Evolutionary conservation across 306 rosid genomes (phyloP), one percentile per base, ranked within the genome.

Genomic region (Trifolium pratense): DNA sequence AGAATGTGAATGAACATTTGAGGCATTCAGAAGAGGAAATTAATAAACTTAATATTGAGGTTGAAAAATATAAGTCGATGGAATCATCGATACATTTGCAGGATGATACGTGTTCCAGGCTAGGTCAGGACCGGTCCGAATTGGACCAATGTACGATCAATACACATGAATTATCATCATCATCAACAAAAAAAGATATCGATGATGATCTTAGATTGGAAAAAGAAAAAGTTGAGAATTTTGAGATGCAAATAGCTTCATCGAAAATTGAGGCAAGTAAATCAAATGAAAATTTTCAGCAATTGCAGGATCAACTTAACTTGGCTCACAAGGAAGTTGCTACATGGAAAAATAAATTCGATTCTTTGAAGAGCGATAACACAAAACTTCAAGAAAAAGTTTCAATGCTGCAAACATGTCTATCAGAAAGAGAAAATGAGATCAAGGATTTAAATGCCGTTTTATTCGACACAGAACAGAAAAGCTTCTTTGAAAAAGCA

Each of bases 401-500:
- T 48, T 12, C 83, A 23, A 87, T 78, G 83, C 39, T 91, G 74
- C 89, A 79, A 81, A 52, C 58, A 34, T 89, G 83, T 76, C 76
- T 89, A 51, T 56, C 79, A 18, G 98, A 86, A 48, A 76, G 88
- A 56, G 94, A 88, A 49, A 78, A 64, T 13, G 96, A 93, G 82
- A 60, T 87, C 16, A 79, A 87, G 83, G 90, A 93, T 68, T 84
- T 93, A 71, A 91, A 88, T 73, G 43, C 61, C 6, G 82, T 82
- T 6, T 84, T 91, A 5, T 91, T 92, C 3, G 94, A 94, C 51
- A 89, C 94, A 0, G 91, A 91, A 84, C 75, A 81, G 72, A 89
- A 88, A 68, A 83, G 75, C 42, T 94, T 94, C 62, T 95, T 91
- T 0, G 96, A 91, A 81, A 95, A 89, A 80, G 66, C 88, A 60